These are phyloP conservation scores for Glaciozyma martinii DNA, from an alignment of 768 basidiomycete species.

Conservation along the genomic window DNA sequence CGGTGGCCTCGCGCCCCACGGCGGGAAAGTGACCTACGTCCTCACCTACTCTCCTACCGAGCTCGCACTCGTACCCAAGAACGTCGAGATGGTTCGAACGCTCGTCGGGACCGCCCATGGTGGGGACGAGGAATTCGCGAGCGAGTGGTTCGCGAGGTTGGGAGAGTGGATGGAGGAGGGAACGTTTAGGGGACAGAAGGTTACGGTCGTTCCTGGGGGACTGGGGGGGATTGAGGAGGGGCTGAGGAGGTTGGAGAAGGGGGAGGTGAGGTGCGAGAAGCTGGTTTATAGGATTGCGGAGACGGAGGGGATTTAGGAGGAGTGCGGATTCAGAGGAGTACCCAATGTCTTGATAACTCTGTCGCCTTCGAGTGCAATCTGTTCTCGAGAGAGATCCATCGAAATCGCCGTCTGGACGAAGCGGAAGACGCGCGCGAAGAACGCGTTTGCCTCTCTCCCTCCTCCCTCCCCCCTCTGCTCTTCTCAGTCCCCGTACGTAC, in stretches of 20 bases:
- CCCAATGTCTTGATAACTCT: no score
- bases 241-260: slow-evolving; percentile 26
- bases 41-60: slow-evolving; percentile 9
- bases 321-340: no score
- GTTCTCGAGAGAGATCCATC: no score
- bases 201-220: slow-evolving; percentile 32
- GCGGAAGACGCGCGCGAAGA: no score
- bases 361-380: no score
- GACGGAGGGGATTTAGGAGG: slow-evolving; percentile 17
- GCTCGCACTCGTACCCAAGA: neutral
- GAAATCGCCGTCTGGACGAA: no score
- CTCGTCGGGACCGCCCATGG: slow-evolving; percentile 28
- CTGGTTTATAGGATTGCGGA: slow-evolving; percentile 33
- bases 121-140: slow-evolving; percentile 20
- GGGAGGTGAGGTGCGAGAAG: slow-evolving; percentile 33
- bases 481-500: no score
- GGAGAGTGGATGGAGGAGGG: slow-evolving; percentile 31
- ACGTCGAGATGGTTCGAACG: slow-evolving; percentile 17
- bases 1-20: slow-evolving; percentile 12
- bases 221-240: slow-evolving; percentile 33
- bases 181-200: slow-evolving; percentile 25
- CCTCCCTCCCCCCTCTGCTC: no score
- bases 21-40: slow-evolving; percentile 22
- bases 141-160: slow-evolving; percentile 24
- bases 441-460: no score